A percentile compares a stretch with the other conserved stretches of the same genome.
Evolutionary conservation across 495 filamentous ascomycete genomes (phyloP).

Genomic region (Venustampulla echinocandica): DNA sequence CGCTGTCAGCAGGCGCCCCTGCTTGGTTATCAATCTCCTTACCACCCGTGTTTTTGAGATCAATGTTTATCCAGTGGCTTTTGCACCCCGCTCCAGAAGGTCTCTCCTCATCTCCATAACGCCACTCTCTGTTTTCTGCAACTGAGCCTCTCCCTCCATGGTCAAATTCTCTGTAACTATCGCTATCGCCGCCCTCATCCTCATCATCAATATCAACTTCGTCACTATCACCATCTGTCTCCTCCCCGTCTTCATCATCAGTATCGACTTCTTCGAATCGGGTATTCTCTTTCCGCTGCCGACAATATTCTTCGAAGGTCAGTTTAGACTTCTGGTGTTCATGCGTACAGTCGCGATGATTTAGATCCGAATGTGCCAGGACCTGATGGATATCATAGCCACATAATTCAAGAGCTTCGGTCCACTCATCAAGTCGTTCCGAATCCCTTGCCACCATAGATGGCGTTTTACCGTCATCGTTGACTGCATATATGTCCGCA

Average conservation of each 20-base stretch:
- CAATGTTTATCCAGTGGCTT: not conserved
- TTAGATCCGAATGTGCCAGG: not conserved
- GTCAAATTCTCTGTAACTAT: not conserved
- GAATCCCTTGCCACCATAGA: conserved; percentile 1
- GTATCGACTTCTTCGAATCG: not conserved
- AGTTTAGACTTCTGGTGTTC: conserved; percentile 2
- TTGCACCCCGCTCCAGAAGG: not conserved
- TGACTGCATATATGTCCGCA: conserved; percentile 7
- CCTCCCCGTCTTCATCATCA: too few species aligned
- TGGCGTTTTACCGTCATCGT: conserved; percentile 4
- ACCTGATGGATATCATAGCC: conserved; percentile 7
- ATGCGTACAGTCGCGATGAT: not conserved
- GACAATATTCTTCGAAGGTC: conserved; percentile 7
- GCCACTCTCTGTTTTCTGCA: not conserved
- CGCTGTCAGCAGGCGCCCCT: not conserved
- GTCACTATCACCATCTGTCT: too few species aligned
- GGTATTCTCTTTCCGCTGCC: not conserved
- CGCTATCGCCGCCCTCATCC: not conserved
- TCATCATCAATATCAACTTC: not conserved
- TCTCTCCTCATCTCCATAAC: not conserved
- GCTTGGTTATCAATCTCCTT: not conserved
- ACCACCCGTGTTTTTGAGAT: not conserved
- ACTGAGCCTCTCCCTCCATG: not conserved
- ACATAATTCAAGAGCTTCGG: conserved; percentile 7
- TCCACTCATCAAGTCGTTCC: conserved; percentile 5